Evolutionary conservation across 2,329 filamentous ascomycete species (phyloP), one percentile per base, ranked within the genome.

Genomic region (Cytospora mali): DNA sequence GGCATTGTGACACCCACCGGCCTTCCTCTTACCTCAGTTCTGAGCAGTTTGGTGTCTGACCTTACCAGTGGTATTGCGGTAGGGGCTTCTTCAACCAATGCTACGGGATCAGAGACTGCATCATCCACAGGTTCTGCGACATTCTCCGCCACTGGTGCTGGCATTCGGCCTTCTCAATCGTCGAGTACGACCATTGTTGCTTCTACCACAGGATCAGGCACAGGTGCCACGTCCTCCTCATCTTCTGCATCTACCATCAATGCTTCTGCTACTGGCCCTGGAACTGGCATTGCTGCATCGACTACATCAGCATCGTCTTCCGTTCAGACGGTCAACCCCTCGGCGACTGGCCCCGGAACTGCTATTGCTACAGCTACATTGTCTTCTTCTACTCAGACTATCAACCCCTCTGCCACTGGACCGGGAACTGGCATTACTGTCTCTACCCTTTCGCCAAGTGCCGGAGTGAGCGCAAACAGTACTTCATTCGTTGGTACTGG

Each of bases 1-100:
- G 74, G 73, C 28, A 68, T 73, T 27, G 72, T 74, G 23, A 72
- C 71, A 33, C 58, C 63, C 21, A 52, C 61, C 18, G 55, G 56
- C 28, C 56, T 31, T 56, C 29, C 57, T 18, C 52, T 68, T 33
- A 61, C 31, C 29, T 68, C 69, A 14, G 9, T 69, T 1, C 11
- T 71, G 18, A 68, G 68, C 64, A 67, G 65, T 31, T 50, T 69
- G 29, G 28, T 53, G 33, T 71, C 69, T 48, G 60, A 62, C 6
- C 39, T 69, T 13, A 46, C 64, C 6, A 64, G 53, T 11, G 49
- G 59, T 39, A 48, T 67, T n/a, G 35, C 14, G 46, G 33, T 25
- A 16, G 52, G 61, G n/a, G 33, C 61, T 18, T 62, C 61, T 18
- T 62, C 67, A 28, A 54, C 63, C 7, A 68, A 66, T 21, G 54